Conservation (phyloP, 441 rosid genomes). For the Manihot esculenta region DNA sequence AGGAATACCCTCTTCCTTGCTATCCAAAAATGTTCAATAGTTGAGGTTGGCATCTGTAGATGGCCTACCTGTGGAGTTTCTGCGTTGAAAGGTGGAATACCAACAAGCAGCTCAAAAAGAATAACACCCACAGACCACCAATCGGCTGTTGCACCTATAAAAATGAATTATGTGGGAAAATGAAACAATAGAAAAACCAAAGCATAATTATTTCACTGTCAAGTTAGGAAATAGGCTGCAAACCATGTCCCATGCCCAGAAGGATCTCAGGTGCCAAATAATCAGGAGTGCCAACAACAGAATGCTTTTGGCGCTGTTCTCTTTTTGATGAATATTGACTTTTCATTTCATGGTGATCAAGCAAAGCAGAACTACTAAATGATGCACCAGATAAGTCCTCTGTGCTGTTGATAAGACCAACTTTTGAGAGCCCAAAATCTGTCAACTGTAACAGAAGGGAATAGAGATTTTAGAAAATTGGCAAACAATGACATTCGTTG, state of each 20-base stretch:
- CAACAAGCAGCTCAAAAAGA: conserved; percentile 90
- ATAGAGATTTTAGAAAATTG: conserved; percentile 29
- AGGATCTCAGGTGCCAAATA: conserved; percentile 99
- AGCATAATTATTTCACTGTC: conserved; percentile 6
- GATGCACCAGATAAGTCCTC: conserved; percentile 89
- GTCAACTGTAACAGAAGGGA: conserved; percentile 79
- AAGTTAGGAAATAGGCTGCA: conserved; percentile 23
- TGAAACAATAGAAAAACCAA: conserved; percentile 18
- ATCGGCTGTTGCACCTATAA: conserved; percentile 88
- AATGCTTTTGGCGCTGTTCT: conserved; percentile 69
- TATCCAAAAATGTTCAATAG: background rate
- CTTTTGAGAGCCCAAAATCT: conserved; percentile 99
- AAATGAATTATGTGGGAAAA: conserved; percentile 13
- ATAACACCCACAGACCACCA: conserved; percentile 99
- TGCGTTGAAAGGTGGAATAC: conserved; percentile 95
- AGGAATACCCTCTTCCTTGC: background rate
- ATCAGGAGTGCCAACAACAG: conserved; percentile 95
- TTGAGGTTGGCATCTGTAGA: background rate
- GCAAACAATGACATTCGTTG: conserved; percentile 2
- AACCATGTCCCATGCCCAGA: conserved; percentile 98
- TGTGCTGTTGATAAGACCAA: conserved; percentile 96
- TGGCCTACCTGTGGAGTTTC: conserved; percentile 77
- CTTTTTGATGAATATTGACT: conserved; percentile 41
- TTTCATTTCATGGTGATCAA: conserved; percentile 54
- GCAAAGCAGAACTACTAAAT: conserved; percentile 48